Percentiles rank a stretch among this genome's conserved stretches.
These are phyloP conservation scores for Pinus albicaulis DNA, from an alignment of 75 land plant genomes.

Conservation along the genomic window DNA sequence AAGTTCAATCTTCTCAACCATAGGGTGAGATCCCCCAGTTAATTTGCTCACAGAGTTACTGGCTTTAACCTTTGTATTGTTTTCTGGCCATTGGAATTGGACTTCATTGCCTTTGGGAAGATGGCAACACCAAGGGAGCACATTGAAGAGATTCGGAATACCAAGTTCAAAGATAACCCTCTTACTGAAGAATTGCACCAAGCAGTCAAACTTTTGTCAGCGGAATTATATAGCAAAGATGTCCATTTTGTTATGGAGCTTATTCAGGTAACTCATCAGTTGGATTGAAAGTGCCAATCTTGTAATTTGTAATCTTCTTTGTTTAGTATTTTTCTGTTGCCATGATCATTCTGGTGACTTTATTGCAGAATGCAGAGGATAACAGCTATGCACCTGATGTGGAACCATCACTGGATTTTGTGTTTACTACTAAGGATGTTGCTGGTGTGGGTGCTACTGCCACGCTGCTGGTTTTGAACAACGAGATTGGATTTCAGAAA, in stretches of 20 bases:
- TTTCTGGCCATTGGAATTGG: too few species aligned
- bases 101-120: too few species aligned
- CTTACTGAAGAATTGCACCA: conserved; percentile 40
- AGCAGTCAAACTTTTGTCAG: conserved; percentile 48
- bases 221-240: conserved; percentile 57
- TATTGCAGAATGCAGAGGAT: conserved; percentile 47
- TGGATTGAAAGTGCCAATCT: background rate
- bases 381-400: conserved; percentile 34
- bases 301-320: background rate
- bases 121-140: too few species aligned
- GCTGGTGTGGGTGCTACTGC: conserved; percentile 36
- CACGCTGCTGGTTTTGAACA: conserved; percentile 43
- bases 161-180: background rate
- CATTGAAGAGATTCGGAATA: too few species aligned
- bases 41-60: too few species aligned
- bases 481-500: conserved; percentile 39
- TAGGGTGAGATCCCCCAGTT: too few species aligned
- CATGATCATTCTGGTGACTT: background rate
- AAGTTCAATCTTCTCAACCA: too few species aligned
- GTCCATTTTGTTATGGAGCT: conserved; percentile 61
- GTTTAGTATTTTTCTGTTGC: background rate
- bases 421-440: conserved; percentile 40
- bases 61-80: too few species aligned
- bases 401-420: conserved; percentile 40
- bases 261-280: conserved; percentile 30